Evolutionary conservation across 345 rosid genomes (phyloP).

Genomic region (Populus tremula): DNA sequence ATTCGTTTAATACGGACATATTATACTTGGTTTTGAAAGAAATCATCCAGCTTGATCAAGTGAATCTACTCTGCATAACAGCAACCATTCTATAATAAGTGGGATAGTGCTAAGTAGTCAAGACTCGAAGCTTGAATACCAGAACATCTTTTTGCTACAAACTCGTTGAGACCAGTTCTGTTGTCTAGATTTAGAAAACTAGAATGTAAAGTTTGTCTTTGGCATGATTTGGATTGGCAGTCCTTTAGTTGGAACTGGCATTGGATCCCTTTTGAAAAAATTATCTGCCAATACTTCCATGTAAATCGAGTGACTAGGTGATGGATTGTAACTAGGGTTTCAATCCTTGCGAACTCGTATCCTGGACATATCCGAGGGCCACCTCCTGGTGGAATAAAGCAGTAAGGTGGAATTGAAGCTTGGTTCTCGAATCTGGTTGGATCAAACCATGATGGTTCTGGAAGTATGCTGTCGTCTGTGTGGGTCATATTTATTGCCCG

Average conservation of each 20-base stretch:
- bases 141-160: background rate
- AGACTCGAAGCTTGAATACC: too few relatives aligned
- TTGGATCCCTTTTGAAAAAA: conserved; percentile 40
- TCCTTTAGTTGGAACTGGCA: conserved; percentile 48
- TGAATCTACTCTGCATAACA: too few relatives aligned
- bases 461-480: conserved; percentile 43
- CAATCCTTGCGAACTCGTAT: conserved; percentile 48
- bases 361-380: conserved; percentile 60
- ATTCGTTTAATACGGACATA: background rate
- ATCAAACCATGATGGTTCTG: conserved; percentile 43
- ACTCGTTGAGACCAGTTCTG: background rate
- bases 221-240: conserved; percentile 34
- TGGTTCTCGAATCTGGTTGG: conserved; percentile 48
- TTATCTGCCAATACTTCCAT: conserved; percentile 42
- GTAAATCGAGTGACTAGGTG: conserved; percentile 46
- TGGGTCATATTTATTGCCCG: conserved; percentile 50
- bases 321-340: conserved; percentile 44
- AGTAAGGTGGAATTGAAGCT: conserved; percentile 45
- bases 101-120: too few relatives aligned
- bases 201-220: conserved; percentile 8
- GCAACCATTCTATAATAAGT: too few relatives aligned
- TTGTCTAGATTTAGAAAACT: background rate
- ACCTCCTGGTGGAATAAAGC: conserved; percentile 47
- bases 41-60: background rate
- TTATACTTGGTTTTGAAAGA: background rate